phyloP scores from a whole-genome alignment of 805 yeast genomes.

The Metschnikowia dekortorum region DNA sequence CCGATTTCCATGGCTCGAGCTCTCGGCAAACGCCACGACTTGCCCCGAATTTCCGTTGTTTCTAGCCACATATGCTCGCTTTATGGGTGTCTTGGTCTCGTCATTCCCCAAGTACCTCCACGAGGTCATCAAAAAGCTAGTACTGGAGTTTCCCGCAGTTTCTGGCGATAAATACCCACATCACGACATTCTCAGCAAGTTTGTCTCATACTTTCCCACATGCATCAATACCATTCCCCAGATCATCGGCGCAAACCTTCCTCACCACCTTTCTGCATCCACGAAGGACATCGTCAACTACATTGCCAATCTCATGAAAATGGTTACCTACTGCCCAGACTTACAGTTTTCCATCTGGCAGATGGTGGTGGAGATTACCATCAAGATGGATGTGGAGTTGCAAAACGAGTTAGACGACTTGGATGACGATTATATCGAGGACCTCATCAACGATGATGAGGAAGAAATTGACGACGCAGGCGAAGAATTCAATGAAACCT shows the following conservation, averaged over 20 bases:
- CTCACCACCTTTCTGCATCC: conserved; percentile 66
- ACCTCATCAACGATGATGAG: conserved; percentile 40
- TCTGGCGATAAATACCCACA: conserved; percentile 24
- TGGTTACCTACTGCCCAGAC: conserved; percentile 71
- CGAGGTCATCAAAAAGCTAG: conserved; percentile 69
- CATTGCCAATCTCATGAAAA: conserved; percentile 55
- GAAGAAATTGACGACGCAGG: conserved; percentile 37
- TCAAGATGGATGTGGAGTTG: conserved; percentile 86
- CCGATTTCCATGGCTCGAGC: conserved; percentile 58
- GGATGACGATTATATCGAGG: conserved; percentile 64
- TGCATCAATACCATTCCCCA: conserved; percentile 61
- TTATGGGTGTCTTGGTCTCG: conserved; percentile 73
- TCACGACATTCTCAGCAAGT: conserved; percentile 61
- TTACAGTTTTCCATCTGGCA: conserved; percentile 75
- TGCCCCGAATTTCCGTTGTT: conserved; percentile 26
- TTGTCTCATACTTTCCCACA: conserved; percentile 77
- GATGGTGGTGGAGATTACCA: conserved; percentile 69
- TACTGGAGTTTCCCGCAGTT: conserved; percentile 49
- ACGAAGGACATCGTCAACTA: conserved; percentile 55
- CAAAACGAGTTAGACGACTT: conserved; percentile 84
- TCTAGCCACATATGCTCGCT: conserved; percentile 58
- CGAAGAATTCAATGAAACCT: conserved; percentile 18
- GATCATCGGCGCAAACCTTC: conserved; percentile 59
- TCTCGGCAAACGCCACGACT: conserved; percentile 23
- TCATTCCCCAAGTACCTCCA: conserved; percentile 88